Evolutionary conservation across 2,329 filamentous ascomycete genomes (phyloP), one percentile per base, ranked within the genome.

Genomic region (Aspergillus oerlinghausenensis): DNA sequence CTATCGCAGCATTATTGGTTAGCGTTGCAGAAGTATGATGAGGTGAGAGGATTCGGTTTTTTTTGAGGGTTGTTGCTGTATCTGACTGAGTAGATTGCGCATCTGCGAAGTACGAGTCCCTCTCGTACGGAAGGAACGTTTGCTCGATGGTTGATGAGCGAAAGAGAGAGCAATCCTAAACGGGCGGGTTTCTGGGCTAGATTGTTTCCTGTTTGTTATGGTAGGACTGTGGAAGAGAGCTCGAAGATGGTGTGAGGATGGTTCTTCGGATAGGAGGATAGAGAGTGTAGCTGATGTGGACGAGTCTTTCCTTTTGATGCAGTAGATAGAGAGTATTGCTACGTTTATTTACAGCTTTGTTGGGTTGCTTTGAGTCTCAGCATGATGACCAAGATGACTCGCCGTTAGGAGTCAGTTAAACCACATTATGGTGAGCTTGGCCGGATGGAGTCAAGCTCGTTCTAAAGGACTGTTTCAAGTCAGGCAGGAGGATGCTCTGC

Each of bases 171-270:
- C 11, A 62, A 62, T 42, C 62, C 63, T 6, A 57, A 56, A 5
- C 55, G 67, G 55, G 71, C 64, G 54, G 55, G 25, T 5, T 73
- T 73, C 54, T 73, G 71, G 71, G 65, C 59, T 5, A 61, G 57
- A 51, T 55, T 73, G 50, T 73, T 71, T 56, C 70, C 68, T 11
- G 43, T 73, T 32, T 73, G 70, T 59, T 70, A 72, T 58, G 63
- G 63, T 11, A 65, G 68, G 48, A 66, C 62, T 25, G 64, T 71
- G 7, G 60, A 70, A 23, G 58, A 70, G 60, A 70, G 66, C 42
- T 58, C 67, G 25, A 51, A 55, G 28, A 62, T 69, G 42, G 63
- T 66, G 32, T 70, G 58, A 23, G 23, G 10, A 60, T 53, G 35
- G 17, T 48, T 19, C 21, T 42, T 9, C 48, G 29, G 6, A 4